Percentiles rank a stretch among this genome's conserved stretches.
These are phyloP conservation scores for Cymodocea nodosa DNA, from an alignment of 116 monocot genomes.

Conservation along the genomic window DNA sequence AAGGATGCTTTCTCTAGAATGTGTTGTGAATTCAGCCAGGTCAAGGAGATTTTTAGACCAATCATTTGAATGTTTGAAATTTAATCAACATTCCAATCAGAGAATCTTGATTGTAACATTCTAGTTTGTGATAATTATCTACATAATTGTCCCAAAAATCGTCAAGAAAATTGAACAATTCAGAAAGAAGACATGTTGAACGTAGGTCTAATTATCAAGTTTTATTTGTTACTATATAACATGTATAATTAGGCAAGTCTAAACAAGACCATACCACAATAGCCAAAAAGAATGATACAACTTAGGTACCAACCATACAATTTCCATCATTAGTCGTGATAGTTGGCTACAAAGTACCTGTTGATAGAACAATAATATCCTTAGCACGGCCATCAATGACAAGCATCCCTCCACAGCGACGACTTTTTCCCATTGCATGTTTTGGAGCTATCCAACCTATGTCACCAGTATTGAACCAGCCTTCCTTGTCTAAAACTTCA, in stretches of 20 bases:
- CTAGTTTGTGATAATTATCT: no score
- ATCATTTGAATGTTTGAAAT: no score
- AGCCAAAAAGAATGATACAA: not conserved
- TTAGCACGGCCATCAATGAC: constrained; percentile 95
- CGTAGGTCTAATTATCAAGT: no score
- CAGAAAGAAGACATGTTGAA: not conserved
- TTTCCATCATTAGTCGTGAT: not conserved
- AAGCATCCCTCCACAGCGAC: constrained; percentile 74
- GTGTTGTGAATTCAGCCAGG: not conserved
- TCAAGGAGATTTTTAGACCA: no score
- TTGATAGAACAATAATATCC: constrained; percentile 88
- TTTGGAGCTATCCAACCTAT: constrained; percentile 87
- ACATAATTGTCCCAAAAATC: no score
- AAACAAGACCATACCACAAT: not conserved
- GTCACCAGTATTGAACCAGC: constrained; percentile 94
- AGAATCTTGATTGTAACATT: no score
- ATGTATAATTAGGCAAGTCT: not conserved
- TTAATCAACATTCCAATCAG: no score
- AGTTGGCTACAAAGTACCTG: constrained; percentile 35
- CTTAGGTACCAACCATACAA: no score
- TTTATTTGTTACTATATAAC: no score
- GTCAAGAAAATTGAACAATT: not conserved
- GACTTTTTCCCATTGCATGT: constrained; percentile 38
- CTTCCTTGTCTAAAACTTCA: constrained; percentile 56
- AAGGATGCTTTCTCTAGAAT: not conserved